phyloP scores from a whole-genome alignment of 805 yeast species.

The Metschnikowia aberdeeniae region DNA sequence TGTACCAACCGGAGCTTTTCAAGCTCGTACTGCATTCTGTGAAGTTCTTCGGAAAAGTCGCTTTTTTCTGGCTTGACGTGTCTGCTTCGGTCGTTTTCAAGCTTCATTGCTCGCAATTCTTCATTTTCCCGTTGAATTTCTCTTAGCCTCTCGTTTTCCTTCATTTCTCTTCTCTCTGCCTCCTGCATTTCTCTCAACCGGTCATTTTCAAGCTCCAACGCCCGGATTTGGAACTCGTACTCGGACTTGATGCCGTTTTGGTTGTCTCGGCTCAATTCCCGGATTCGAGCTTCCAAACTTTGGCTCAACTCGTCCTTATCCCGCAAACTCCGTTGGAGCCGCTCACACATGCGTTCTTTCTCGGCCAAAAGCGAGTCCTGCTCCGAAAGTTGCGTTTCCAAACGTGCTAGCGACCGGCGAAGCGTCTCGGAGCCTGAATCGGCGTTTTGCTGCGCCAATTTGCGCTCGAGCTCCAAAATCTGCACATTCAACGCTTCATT shows the following conservation, averaged over 20 bases:
- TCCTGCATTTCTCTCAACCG: not conserved
- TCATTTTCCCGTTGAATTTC: slow-evolving; percentile 29
- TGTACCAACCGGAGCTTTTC: slow-evolving; percentile 25
- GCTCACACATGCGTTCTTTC: slow-evolving; percentile 16
- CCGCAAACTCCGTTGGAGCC: slow-evolving; percentile 18
- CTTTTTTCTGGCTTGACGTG: not conserved
- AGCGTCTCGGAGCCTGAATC: slow-evolving; percentile 14
- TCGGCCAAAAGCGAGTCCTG: slow-evolving; percentile 18
- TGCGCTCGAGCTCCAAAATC: slow-evolving; percentile 31
- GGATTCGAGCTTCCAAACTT: slow-evolving; percentile 29
- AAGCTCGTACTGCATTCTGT: slow-evolving; percentile 7
- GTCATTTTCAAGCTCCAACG: slow-evolving; percentile 34
- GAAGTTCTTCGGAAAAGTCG: not conserved
- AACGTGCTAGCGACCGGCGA: slow-evolving; percentile 30
- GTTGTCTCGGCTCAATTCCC: slow-evolving; percentile 24
- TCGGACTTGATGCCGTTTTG: slow-evolving; percentile 6
- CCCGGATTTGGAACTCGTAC: slow-evolving; percentile 10
- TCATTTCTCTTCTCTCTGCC: not conserved
- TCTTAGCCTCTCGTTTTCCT: not conserved
- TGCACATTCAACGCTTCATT: slow-evolving; percentile 35
- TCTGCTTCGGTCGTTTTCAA: slow-evolving; percentile 26
- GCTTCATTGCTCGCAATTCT: slow-evolving; percentile 17
- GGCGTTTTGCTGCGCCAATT: slow-evolving; percentile 18
- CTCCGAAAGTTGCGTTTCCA: slow-evolving; percentile 26
- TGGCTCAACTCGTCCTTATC: slow-evolving; percentile 37